These are phyloP conservation scores for Russula olivacea DNA, from an alignment of 768 basidiomycete species.

Conservation along the genomic window DNA sequence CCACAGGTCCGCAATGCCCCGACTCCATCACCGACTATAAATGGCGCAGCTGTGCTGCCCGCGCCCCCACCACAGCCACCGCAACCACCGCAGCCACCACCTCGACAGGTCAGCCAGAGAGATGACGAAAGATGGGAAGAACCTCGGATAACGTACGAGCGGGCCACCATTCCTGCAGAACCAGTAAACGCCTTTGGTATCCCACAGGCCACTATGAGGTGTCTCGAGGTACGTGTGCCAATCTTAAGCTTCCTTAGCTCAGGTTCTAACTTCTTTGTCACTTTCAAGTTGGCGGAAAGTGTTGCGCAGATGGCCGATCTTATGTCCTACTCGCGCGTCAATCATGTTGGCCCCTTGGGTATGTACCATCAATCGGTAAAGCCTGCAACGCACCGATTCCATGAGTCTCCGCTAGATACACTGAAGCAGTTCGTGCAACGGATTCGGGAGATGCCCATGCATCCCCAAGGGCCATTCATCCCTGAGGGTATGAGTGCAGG, in stretches of 20 bases:
- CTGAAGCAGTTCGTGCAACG: constrained; percentile 37
- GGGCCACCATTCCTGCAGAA: constrained; percentile 67
- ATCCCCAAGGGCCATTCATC: constrained; percentile 12
- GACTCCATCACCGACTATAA: constrained; percentile 28
- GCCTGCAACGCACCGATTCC: neutral
- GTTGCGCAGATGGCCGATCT: constrained; percentile 76
- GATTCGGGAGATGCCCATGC: constrained; percentile 32
- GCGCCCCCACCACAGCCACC: neutral
- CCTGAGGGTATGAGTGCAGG: constrained; percentile 21
- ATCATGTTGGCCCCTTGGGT: constrained; percentile 60
- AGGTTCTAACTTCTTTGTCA: constrained; percentile 17
- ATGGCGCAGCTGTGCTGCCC: constrained; percentile 17
- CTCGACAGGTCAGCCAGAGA: constrained; percentile 28
- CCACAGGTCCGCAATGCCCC: constrained; percentile 22
- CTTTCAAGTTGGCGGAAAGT: constrained; percentile 65
- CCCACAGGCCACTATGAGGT: constrained; percentile 84
- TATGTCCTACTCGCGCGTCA: constrained; percentile 55
- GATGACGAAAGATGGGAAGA: constrained; percentile 60
- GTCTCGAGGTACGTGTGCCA: constrained; percentile 57
- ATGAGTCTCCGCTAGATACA: constrained; percentile 35
- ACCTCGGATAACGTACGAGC: constrained; percentile 52
- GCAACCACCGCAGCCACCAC: constrained; percentile 14
- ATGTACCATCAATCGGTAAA: constrained; percentile 32
- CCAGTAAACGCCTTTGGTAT: constrained; percentile 87
- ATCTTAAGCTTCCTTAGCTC: constrained; percentile 1